Percentiles rank a stretch among this genome's conserved stretches.
Evolutionary conservation across 331 rosid species (phyloP).

Genomic region (Cucumis variabilis): DNA sequence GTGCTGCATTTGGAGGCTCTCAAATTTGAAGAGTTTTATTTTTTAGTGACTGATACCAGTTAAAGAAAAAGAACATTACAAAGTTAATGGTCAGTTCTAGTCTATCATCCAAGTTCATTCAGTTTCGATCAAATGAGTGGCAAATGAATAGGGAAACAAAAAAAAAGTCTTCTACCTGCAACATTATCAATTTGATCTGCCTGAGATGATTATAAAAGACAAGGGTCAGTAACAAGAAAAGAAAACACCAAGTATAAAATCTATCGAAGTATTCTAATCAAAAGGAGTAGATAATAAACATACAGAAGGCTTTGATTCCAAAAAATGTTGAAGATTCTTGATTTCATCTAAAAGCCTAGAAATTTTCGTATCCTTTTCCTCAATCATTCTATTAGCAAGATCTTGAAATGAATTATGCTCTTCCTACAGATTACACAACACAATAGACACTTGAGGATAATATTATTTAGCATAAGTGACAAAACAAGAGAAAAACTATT

Average conservation of each 20-base stretch:
- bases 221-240: slow-evolving; percentile 35
- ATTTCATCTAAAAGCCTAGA: slow-evolving; percentile 82
- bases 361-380: slow-evolving; percentile 89
- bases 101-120: slow-evolving; percentile 29
- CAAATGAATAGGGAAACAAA: slow-evolving; percentile 30
- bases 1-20: slow-evolving; percentile 78
- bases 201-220: slow-evolving; percentile 55
- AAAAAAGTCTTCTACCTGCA: slow-evolving; percentile 62
- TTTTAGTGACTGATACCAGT: slow-evolving; percentile 64
- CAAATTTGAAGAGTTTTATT: slow-evolving; percentile 60
- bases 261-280: not conserved
- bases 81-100: slow-evolving; percentile 30
- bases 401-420: slow-evolving; percentile 86
- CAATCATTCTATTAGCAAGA: slow-evolving; percentile 92
- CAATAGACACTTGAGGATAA: not conserved
- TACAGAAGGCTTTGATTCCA: slow-evolving; percentile 74
- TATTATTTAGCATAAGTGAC: slow-evolving; percentile 30
- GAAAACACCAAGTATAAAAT: not conserved
- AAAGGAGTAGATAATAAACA: slow-evolving; percentile 39
- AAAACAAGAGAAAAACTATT: slow-evolving; percentile 34
- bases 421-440: slow-evolving; percentile 57
- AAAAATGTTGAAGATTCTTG: slow-evolving; percentile 70
- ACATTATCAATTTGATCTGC: slow-evolving; percentile 53
- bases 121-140: not conserved
- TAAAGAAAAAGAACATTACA: slow-evolving; percentile 34